Percentiles rank a stretch among this genome's conserved stretches.
Conservation (phyloP, 2,329 filamentous ascomycete species). For the Paraconiothyrium sp. region DNA sequence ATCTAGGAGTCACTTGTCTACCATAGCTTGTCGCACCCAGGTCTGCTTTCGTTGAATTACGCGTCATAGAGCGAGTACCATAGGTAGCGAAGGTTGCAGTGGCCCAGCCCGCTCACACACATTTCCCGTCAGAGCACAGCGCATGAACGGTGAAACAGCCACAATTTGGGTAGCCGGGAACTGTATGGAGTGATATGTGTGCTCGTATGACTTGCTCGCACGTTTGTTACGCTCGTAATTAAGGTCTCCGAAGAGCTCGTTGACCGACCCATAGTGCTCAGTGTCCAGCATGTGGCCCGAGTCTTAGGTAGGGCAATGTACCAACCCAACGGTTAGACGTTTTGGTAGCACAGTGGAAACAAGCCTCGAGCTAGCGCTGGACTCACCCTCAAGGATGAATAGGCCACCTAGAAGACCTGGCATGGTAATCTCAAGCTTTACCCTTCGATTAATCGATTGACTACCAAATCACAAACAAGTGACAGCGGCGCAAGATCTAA, state of each 20-base stretch:
- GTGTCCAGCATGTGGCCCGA: not conserved
- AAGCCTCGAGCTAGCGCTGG: not conserved
- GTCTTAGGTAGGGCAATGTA: not conserved
- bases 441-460: too few relatives aligned
- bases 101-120: not conserved
- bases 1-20: too few relatives aligned
- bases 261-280: not conserved
- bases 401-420: not conserved
- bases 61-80: not conserved
- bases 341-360: not conserved
- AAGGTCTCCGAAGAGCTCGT: not conserved
- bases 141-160: not conserved
- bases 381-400: not conserved
- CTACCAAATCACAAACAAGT: too few relatives aligned
- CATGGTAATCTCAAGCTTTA: too few relatives aligned
- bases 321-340: not conserved
- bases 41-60: not conserved
- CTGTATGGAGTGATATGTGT: too few relatives aligned
- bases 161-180: not conserved
- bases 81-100: not conserved
- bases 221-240: not conserved
- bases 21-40: too few relatives aligned
- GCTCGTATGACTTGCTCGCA: not conserved
- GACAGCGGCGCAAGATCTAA: too few relatives aligned
- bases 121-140: not conserved